A percentile compares a stretch with the other conserved stretches of the same genome.
phyloP scores from a whole-genome alignment of 768 basidiomycete genomes.

The Lactifluus echinatus region DNA sequence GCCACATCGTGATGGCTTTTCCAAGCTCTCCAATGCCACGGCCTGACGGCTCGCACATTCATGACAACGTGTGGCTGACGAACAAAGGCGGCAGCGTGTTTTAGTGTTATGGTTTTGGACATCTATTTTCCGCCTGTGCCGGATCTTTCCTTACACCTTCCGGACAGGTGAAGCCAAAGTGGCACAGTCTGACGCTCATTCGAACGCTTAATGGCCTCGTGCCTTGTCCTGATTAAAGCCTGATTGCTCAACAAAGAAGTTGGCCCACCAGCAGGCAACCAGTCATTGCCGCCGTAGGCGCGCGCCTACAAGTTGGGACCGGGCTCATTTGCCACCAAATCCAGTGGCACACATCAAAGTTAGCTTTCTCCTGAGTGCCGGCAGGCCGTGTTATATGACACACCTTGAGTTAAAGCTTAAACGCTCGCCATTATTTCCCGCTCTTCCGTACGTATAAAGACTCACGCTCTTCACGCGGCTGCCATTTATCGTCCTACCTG shows the following conservation, averaged over 20 bases:
- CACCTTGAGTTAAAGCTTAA: conserved; percentile 6
- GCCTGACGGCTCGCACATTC: neutral
- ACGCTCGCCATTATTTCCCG: conserved; percentile 11
- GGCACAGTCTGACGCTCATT: neutral
- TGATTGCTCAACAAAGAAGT: neutral
- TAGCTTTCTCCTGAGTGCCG: neutral
- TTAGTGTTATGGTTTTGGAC: neutral
- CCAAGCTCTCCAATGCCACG: neutral
- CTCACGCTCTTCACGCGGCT: neutral
- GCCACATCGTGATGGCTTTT: neutral
- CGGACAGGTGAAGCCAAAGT: neutral
- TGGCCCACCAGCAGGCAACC: neutral
- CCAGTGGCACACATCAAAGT: neutral
- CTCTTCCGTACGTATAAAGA: conserved; percentile 3
- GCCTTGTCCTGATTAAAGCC: neutral
- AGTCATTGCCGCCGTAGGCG: neutral
- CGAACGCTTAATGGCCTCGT: neutral
- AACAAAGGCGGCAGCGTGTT: neutral
- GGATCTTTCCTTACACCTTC: conserved; percentile 2
- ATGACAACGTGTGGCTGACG: neutral
- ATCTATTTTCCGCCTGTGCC: neutral
- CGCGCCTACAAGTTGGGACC: neutral
- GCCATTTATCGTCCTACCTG: neutral
- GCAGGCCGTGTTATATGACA: conserved; percentile 3
- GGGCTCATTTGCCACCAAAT: neutral